Conservation (phyloP, 1,284 basidiomycete species). For the Schizophyllum commune region DNA sequence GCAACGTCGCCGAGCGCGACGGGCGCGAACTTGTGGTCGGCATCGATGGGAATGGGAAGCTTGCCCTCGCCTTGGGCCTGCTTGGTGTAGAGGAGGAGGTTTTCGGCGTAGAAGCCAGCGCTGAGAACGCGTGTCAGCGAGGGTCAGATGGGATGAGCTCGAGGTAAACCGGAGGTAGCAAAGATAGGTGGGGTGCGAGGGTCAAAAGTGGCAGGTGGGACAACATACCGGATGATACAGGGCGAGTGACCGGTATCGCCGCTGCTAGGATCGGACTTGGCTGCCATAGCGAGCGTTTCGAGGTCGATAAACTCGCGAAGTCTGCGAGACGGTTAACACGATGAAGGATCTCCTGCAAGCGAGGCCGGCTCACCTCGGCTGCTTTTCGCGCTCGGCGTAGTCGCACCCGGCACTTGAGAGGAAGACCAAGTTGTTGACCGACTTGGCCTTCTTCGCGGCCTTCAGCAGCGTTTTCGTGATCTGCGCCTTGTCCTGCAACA, state of each 20-base stretch:
- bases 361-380: background rate
- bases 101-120: conserved; percentile 8
- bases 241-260: conserved; percentile 13
- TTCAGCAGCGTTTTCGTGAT: conserved; percentile 4
- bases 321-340: background rate
- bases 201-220: too few relatives aligned
- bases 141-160: too few relatives aligned
- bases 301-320: conserved; percentile 6
- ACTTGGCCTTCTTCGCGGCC: conserved; percentile 5
- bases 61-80: conserved; percentile 2
- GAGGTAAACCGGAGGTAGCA: too few relatives aligned
- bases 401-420: conserved; percentile 2
- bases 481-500: conserved; percentile 3
- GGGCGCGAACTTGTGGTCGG: conserved; percentile 6
- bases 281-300: conserved; percentile 5
- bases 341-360: background rate
- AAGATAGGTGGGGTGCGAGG: too few relatives aligned
- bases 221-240: conserved; percentile 5
- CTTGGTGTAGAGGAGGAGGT: conserved; percentile 6
- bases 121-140: background rate
- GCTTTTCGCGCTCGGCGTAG: conserved; percentile 5
- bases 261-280: conserved; percentile 3
- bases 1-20: conserved; percentile 7
- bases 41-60: conserved; percentile 6
- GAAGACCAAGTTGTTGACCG: conserved; percentile 5